Evolutionary conservation across 805 yeast genomes (phyloP), one percentile per base, ranked within the genome.

Genomic region (Metschnikowia arizonensis): DNA sequence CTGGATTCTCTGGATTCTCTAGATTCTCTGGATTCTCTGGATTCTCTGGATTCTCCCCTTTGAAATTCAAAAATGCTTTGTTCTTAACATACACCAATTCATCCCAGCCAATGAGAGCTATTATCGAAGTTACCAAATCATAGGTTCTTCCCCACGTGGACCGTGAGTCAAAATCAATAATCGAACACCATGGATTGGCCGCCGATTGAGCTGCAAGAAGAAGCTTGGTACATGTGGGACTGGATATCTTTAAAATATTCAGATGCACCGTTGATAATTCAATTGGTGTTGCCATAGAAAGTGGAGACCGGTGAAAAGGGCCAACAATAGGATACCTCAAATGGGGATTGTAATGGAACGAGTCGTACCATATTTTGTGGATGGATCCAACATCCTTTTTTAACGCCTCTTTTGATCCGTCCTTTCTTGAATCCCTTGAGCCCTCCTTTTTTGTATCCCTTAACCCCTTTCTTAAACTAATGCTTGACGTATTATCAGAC

Each of bases 81-180:
- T 89, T 79, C 47, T 96, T 78, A 31, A 82, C 58, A 46, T 72
- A 69, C 52, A 90, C 72, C 29, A 88, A 63, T 29, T 75, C 78
- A 54, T 87, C 88, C 99, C 99, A 91, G 3, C 97, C 97, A 33
- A 82, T 69, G 19, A 73, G 65, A 15, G 82, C 75, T 2, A 82
- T 79, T 52, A 93, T 76, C 7, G 79, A 70, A 4, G 95, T 81
- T 46, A 91, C 64, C 45, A 89, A 64, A 34, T 82, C 83, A 61
- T 88, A 91, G 7, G 65, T 56, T 35, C 72, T 58, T 8, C 75
- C 76, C 73, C 74, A 69, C 2, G 72, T 65, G 1, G 72, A 67
- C 25, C 55, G 61, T 30, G 56, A 55, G 37, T 56, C 56, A 45
- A 67, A 68, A 42, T 68, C 72, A 9, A 66, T 39, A 7, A 68